These are phyloP conservation scores for Coemansia sp. DNA, from an alignment of 192 early-diverging fungal species.

Conservation along the genomic window DNA sequence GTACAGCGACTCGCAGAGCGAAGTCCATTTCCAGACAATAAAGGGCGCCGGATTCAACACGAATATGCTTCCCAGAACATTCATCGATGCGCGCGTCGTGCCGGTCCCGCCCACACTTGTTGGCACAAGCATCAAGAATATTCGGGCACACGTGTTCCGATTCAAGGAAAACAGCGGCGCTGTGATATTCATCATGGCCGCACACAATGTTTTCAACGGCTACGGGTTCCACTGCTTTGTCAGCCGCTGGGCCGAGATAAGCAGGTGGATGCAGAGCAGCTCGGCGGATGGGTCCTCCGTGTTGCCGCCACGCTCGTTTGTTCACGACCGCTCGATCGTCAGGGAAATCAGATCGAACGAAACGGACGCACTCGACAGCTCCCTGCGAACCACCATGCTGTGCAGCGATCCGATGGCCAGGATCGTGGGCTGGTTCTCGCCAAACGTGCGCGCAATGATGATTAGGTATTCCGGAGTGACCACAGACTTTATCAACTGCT, in stretches of 20 bases:
- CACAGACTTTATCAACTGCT: neutral
- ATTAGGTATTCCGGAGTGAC: neutral
- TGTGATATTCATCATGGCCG: neutral
- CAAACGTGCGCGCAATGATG: neutral
- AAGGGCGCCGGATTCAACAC: neutral
- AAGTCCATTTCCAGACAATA: constrained; percentile 1
- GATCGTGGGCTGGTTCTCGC: neutral
- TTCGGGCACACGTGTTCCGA: neutral
- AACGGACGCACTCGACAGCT: neutral
- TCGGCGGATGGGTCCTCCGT: neutral
- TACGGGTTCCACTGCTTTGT: neutral
- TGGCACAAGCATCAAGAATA: neutral
- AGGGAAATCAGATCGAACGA: neutral
- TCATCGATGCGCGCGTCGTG: neutral
- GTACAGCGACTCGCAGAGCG: neutral
- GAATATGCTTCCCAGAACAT: constrained; percentile 1
- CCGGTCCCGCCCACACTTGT: neutral
- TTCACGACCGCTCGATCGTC: neutral
- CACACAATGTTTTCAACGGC: constrained; percentile 6
- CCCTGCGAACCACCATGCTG: neutral
- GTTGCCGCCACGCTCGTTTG: neutral
- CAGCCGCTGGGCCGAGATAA: constrained; percentile 2
- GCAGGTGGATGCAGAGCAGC: constrained; percentile 10
- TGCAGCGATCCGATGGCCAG: neutral
- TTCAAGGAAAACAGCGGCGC: constrained; percentile 6